Evolutionary conservation across 2,329 filamentous ascomycete genomes (phyloP).

Genomic region (Endothia cerciana): DNA sequence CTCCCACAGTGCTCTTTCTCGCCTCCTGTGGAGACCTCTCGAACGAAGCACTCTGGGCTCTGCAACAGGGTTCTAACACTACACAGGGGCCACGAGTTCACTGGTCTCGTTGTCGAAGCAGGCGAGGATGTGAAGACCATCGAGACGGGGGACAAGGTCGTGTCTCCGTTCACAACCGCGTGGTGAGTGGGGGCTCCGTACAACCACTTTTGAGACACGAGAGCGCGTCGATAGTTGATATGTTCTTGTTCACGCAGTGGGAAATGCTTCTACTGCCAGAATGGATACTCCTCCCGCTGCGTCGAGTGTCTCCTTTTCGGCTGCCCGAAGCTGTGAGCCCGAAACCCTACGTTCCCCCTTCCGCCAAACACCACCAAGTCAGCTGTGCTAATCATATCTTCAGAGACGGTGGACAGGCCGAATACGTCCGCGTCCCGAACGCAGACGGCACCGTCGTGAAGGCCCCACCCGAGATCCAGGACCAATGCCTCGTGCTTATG

Average conservation of each 20-base stretch:
- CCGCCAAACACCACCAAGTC: neutral
- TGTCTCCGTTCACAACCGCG: constrained; percentile 81
- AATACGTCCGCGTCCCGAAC: constrained; percentile 79
- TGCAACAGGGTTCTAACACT: neutral
- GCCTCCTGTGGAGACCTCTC: neutral
- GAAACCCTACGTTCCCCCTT: no score
- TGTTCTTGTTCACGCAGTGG: constrained; percentile 46
- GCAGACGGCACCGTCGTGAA: constrained; percentile 82
- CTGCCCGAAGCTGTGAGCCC: constrained; percentile 52
- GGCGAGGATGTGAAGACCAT: constrained; percentile 72
- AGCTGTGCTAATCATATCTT: neutral
- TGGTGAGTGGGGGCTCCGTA: constrained; percentile 57
- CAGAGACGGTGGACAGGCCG: constrained; percentile 75
- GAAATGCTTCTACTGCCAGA: constrained; percentile 83
- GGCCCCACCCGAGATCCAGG: constrained; percentile 71
- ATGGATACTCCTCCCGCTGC: constrained; percentile 78
- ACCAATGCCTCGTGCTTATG: constrained; percentile 82
- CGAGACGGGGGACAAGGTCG: constrained; percentile 75
- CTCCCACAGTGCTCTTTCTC: neutral
- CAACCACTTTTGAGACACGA: neutral
- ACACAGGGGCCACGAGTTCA: constrained; percentile 76
- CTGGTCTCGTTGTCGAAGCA: constrained; percentile 70
- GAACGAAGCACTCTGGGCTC: neutral
- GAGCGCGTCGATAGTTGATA: neutral
- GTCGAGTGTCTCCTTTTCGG: constrained; percentile 73